Conservation (phyloP, 2,329 filamentous ascomycete species). For the Aspergillus texensis region DNA sequence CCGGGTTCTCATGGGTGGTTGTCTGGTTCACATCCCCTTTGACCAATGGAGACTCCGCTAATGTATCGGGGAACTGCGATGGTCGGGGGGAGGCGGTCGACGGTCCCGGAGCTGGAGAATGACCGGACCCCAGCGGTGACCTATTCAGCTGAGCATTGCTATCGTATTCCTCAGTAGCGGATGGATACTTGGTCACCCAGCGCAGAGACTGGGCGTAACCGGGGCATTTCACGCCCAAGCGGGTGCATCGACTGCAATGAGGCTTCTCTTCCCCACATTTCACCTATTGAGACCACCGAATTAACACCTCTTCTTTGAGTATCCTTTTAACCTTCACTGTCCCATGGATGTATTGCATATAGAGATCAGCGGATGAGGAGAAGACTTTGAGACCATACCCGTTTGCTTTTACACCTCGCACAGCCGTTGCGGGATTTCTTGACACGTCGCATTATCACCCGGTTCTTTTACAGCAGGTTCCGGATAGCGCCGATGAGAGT, state of each 20-base stretch:
- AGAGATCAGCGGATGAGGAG: constrained; percentile 4
- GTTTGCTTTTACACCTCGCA: constrained; percentile 46
- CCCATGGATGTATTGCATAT: neutral
- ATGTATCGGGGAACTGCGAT: constrained; percentile 10
- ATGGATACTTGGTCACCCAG: constrained; percentile 39
- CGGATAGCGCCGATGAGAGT: constrained; percentile 45
- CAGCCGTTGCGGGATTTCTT: constrained; percentile 48
- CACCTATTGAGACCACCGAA: constrained; percentile 28
- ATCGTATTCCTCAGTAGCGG: constrained; percentile 15
- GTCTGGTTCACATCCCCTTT: constrained; percentile 10
- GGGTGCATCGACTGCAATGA: constrained; percentile 41
- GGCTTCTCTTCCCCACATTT: constrained; percentile 47
- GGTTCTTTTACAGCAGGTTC: constrained; percentile 42
- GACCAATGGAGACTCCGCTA: constrained; percentile 13
- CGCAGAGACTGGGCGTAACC: constrained; percentile 42
- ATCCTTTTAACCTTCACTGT: neutral
- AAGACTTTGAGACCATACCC: constrained; percentile 28
- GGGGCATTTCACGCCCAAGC: constrained; percentile 40
- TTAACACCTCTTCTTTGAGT: neutral
- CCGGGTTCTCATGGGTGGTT: neutral
- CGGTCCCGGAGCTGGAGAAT: neutral
- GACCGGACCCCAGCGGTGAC: constrained; percentile 4
- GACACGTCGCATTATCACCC: constrained; percentile 47
- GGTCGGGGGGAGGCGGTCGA: neutral
- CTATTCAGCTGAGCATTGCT: constrained; percentile 11